A percentile compares a stretch with the other conserved stretches of the same genome.
Conservation (phyloP, 1,284 basidiomycete genomes). For the Fomitopsis pinicola region DNA sequence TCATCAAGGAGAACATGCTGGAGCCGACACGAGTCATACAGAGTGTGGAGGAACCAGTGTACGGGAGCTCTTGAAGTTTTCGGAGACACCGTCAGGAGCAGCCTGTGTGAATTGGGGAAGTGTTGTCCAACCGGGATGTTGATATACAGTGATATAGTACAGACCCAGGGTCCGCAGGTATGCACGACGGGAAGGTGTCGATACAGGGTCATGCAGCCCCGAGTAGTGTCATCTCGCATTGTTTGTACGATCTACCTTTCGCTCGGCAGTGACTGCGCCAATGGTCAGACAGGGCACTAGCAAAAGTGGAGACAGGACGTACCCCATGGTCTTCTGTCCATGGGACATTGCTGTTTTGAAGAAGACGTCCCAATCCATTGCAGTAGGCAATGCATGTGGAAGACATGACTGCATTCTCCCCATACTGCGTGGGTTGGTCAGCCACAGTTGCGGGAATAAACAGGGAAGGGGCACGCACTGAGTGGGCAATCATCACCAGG, state of each 20-base stretch:
- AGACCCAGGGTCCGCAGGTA: neutral
- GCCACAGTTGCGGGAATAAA: neutral
- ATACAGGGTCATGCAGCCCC: constrained; percentile 9
- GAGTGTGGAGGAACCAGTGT: constrained; percentile 42
- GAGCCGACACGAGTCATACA: constrained; percentile 50
- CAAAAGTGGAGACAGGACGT: constrained; percentile 26
- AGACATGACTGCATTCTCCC: constrained; percentile 93
- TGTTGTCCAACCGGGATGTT: too few species aligned
- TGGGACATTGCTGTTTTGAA: constrained; percentile 90
- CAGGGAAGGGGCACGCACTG: constrained; percentile 50
- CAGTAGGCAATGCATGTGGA: constrained; percentile 92
- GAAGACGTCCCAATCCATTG: constrained; percentile 90
- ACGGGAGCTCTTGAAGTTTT: neutral
- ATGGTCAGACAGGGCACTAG: neutral
- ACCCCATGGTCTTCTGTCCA: constrained; percentile 93
- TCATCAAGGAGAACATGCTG: constrained; percentile 52
- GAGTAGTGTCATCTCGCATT: constrained; percentile 3
- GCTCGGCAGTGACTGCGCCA: constrained; percentile 32
- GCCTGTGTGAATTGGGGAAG: neutral
- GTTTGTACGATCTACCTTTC: constrained; percentile 24
- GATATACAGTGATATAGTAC: neutral
- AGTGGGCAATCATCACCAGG: constrained; percentile 96
- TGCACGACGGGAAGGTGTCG: constrained; percentile 2
- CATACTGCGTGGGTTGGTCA: constrained; percentile 58
- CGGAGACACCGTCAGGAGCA: neutral